These are phyloP conservation scores for Kluyveromyces nonfermentans DNA, from an alignment of 805 yeast genomes.

Conservation along the genomic window DNA sequence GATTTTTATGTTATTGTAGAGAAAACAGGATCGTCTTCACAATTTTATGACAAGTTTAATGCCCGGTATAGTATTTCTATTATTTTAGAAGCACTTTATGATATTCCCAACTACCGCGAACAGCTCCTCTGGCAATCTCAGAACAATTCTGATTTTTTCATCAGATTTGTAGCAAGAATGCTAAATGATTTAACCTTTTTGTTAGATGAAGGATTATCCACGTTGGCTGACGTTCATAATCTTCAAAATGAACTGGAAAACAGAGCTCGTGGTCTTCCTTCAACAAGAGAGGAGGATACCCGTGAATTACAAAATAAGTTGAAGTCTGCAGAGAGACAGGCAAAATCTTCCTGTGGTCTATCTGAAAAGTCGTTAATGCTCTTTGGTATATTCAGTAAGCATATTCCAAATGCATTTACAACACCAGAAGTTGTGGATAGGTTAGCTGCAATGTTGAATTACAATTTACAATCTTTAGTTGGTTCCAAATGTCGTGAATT, in stretches of 20 bases:
- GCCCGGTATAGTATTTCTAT: slow-evolving; percentile 78
- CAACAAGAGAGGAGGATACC: slow-evolving; percentile 40
- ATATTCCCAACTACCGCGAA: slow-evolving; percentile 52
- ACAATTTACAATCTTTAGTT: slow-evolving; percentile 82
- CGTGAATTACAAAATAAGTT: slow-evolving; percentile 54
- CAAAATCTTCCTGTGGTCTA: slow-evolving; percentile 72
- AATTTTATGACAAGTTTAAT: slow-evolving; percentile 93
- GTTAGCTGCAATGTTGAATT: slow-evolving; percentile 91
- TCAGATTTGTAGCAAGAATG: slow-evolving; percentile 88
- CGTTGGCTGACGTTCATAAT: slow-evolving; percentile 66
- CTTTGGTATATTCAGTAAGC: slow-evolving; percentile 72
- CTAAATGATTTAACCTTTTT: slow-evolving; percentile 88
- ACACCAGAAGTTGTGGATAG: slow-evolving; percentile 88
- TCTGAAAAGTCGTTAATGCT: slow-evolving; percentile 74
- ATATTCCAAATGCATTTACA: slow-evolving; percentile 78
- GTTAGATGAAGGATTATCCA: slow-evolving; percentile 81
- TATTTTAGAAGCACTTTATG: slow-evolving; percentile 78
- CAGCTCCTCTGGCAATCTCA: slow-evolving; percentile 63
- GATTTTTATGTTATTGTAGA: slow-evolving; percentile 92
- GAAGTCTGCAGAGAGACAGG: slow-evolving; percentile 59
- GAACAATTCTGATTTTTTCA: slow-evolving; percentile 71
- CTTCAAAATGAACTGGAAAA: slow-evolving; percentile 55
- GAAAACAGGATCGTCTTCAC: slow-evolving; percentile 90
- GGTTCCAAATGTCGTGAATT: slow-evolving; percentile 91
- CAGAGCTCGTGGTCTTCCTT: slow-evolving; percentile 33